Evolutionary conservation across 345 rosid genomes (phyloP).

Genomic region (Orychophragmus violaceus): DNA sequence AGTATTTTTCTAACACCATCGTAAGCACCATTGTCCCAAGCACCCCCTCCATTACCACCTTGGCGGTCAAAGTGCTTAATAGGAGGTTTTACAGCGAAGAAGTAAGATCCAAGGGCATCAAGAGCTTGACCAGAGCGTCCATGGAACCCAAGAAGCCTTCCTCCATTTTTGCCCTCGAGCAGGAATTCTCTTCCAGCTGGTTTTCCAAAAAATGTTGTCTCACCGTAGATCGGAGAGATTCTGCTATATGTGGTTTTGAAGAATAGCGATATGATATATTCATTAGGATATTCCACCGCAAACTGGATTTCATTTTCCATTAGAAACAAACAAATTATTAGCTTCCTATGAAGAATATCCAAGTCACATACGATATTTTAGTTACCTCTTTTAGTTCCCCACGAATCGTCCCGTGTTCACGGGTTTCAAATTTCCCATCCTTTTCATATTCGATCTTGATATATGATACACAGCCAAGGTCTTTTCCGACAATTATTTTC

Average conservation of each 20-base stretch:
- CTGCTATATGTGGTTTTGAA: constrained; percentile 5
- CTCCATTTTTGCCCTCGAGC: constrained; percentile 12
- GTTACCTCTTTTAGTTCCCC: not conserved
- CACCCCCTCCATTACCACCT: constrained; percentile 17
- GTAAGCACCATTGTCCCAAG: constrained; percentile 24
- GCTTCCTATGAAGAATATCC: not conserved
- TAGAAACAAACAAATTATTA: not conserved
- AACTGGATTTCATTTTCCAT: not conserved
- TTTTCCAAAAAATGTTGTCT: too few relatives aligned
- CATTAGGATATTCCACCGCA: not conserved
- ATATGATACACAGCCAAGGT: not conserved
- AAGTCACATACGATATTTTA: not conserved
- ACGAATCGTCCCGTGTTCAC: not conserved
- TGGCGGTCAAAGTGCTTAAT: constrained; percentile 6
- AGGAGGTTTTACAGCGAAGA: not conserved
- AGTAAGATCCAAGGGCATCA: constrained; percentile 22
- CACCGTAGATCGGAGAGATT: constrained; percentile 1
- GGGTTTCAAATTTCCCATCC: too few relatives aligned
- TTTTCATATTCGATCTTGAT: too few relatives aligned
- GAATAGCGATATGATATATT: not conserved
- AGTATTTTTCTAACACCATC: constrained; percentile 9
- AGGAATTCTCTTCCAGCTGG: not conserved
- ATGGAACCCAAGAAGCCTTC: constrained; percentile 23
- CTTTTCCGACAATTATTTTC: not conserved
- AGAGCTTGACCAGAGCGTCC: constrained; percentile 14